phyloP scores from a whole-genome alignment of 768 basidiomycete genomes.

The Lentinula edodes region DNA sequence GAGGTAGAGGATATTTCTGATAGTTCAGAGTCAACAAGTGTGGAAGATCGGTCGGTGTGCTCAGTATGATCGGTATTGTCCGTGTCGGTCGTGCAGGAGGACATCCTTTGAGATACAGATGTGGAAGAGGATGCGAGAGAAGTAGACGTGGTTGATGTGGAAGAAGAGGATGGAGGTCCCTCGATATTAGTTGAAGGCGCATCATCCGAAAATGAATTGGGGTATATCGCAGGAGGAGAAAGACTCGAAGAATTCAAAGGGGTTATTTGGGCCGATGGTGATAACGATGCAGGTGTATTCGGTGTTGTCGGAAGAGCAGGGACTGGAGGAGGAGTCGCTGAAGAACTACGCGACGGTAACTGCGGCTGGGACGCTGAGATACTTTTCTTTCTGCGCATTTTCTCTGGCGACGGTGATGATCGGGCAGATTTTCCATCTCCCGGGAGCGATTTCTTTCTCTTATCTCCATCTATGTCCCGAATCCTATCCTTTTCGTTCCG shows the following conservation, averaged over 20 bases:
- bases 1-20: background rate
- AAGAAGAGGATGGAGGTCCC: background rate
- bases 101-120: background rate
- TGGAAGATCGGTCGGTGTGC: background rate
- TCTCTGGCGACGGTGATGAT: background rate
- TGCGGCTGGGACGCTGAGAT: background rate
- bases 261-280: background rate
- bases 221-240: background rate
- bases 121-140: background rate
- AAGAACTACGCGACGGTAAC: background rate
- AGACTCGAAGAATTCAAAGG: background rate
- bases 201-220: background rate
- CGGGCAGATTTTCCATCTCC: slow-evolving; percentile 6
- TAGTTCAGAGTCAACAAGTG: background rate
- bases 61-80: background rate
- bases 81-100: background rate
- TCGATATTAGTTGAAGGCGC: background rate
- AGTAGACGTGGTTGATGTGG: background rate
- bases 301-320: background rate
- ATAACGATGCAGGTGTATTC: background rate
- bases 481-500: slow-evolving; percentile 15
- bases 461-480: slow-evolving; percentile 18
- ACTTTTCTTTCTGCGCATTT: slow-evolving; percentile 1
- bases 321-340: background rate
- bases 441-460: slow-evolving; percentile 20